Percentiles rank a stretch among this genome's conserved stretches.
Conservation (phyloP, 352 stramenopile genomes). For the Globisporangium acanthophoron region DNA sequence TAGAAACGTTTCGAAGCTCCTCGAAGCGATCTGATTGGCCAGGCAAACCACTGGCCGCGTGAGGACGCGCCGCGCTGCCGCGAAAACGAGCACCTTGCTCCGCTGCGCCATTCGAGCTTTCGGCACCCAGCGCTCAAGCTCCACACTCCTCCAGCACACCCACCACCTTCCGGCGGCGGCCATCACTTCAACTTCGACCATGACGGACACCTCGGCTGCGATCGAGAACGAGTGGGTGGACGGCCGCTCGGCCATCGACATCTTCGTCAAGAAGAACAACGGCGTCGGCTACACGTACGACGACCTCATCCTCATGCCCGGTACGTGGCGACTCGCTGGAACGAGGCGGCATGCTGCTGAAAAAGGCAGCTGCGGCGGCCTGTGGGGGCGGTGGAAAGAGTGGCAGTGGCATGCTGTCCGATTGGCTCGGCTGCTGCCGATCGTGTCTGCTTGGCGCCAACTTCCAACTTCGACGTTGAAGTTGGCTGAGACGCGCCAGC, state of each 20-base stretch:
- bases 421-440: too few relatives aligned
- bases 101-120: slow-evolving; percentile 25
- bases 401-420: background rate
- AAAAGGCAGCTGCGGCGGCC: background rate
- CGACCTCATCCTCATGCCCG: slow-evolving; percentile 70
- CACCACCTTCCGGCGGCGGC: background rate
- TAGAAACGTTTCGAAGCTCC: background rate
- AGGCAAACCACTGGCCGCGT: background rate
- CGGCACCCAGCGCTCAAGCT: slow-evolving; percentile 6
- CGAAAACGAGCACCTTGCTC: background rate
- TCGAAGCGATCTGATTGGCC: background rate
- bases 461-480: slow-evolving; percentile 15
- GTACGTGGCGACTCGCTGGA: slow-evolving; percentile 10
- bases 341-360: slow-evolving; percentile 13
- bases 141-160: background rate
- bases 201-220: slow-evolving; percentile 15
- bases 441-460: too few relatives aligned
- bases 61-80: background rate
- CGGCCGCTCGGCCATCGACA: slow-evolving; percentile 70
- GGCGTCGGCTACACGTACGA: slow-evolving; percentile 70
- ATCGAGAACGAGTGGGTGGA: slow-evolving; percentile 61
- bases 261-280: slow-evolving; percentile 86
- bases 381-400: background rate
- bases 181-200: slow-evolving; percentile 7
- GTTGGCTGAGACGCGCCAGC: slow-evolving; percentile 10